Evolutionary conservation across 2,329 filamentous ascomycete genomes (phyloP), one percentile per base, ranked within the genome.

Genomic region (Curvularia sp.): DNA sequence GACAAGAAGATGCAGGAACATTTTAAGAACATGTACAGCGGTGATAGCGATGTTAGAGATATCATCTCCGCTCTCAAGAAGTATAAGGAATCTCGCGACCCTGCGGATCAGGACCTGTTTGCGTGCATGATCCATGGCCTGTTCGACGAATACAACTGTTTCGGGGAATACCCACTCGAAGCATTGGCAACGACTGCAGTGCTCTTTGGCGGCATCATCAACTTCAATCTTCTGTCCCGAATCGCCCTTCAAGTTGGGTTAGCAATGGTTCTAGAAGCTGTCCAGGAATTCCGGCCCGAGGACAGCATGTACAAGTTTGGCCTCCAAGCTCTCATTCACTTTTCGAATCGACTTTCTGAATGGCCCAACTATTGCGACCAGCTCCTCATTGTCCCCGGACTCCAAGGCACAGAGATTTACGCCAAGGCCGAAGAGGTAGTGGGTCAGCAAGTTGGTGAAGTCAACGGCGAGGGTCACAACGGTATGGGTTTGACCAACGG

Each of bases 291-390:
- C 70, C 81, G 85, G 30, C 87, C 90, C 0, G 90, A 96, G 30
- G 88, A 93, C 60, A 88, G 92, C 1, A 98, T 99, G 95, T 98
- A 95, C 81, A 97, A 97, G 71, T 99, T 99, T 74, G 95, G 96
- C 10, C 84, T 99, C 12, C 95, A 99, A 75, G 95, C 95, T 15
- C 84, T 99, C 59, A 89, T 97, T 74, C 93, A 98, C 76, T 86
- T 98, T 53, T 88, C 92, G 54, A 84, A 87, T 38, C 87, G 95
- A 39, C 87, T 99, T 48, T 84, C 87, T 4, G 95, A 99, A 73
- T 99, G 95, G 95, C 92, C 93, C n/a, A 91, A 91, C 1, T 96
- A 97, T 70, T 98, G 94, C 75, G 89, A 90, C 60, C 87, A 95
- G 61, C 84, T 99, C 5, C 79, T 96, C 21, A 89, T 92, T 61